These are phyloP conservation scores for Porpolomopsis calyptriformis DNA, from an alignment of 768 basidiomycete species.

Conservation along the genomic window DNA sequence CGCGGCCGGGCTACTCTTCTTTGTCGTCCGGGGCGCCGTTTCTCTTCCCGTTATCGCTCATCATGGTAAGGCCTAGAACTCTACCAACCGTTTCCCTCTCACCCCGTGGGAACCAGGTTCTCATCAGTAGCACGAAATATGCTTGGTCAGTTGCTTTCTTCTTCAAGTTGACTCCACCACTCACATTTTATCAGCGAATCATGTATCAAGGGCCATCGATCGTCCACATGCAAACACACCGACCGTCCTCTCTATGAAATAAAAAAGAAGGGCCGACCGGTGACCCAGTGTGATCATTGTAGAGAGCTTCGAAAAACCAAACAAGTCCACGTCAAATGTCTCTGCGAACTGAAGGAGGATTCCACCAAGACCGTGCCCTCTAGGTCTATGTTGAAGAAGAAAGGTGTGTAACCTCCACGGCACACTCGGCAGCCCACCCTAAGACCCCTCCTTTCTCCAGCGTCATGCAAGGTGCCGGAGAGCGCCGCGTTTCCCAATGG, in stretches of 20 bases:
- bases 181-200: slow-evolving; percentile 51
- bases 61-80: slow-evolving; percentile 32
- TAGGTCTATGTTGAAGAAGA: slow-evolving; percentile 39
- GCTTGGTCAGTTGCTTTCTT: slow-evolving; percentile 49
- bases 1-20: slow-evolving; percentile 43
- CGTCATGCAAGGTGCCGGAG: slow-evolving; percentile 48
- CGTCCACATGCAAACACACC: slow-evolving; percentile 78
- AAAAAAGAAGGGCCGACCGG: slow-evolving; percentile 86
- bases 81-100: background rate
- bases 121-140: slow-evolving; percentile 70
- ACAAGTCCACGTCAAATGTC: slow-evolving; percentile 80
- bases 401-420: slow-evolving; percentile 42
- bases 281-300: slow-evolving; percentile 86
- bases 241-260: slow-evolving; percentile 86
- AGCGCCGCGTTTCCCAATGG: slow-evolving; percentile 75
- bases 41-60: slow-evolving; percentile 12
- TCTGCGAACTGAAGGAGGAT: slow-evolving; percentile 67
- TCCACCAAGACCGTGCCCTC: slow-evolving; percentile 19
- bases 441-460: slow-evolving; percentile 34
- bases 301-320: slow-evolving; percentile 76
- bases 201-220: slow-evolving; percentile 91
- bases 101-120: slow-evolving; percentile 33
- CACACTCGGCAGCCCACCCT: slow-evolving; percentile 29
- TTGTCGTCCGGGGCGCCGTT: slow-evolving; percentile 24
- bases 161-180: slow-evolving; percentile 3